Conservation (phyloP, 345 rosid species). For the Kandelia obovata region DNA sequence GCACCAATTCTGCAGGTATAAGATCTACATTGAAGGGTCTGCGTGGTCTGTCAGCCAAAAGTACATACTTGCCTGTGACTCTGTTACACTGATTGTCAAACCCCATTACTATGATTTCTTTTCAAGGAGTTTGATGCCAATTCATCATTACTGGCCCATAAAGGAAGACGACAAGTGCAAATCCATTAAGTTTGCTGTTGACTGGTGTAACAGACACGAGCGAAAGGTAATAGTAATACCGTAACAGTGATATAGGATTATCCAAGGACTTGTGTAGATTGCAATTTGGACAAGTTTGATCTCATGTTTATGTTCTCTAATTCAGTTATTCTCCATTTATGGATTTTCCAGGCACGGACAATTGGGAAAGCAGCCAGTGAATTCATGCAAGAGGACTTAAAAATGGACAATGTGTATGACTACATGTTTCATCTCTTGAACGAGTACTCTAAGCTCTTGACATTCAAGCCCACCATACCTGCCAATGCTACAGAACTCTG, state of each 20-base stretch:
- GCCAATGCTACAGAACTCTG: slow-evolving; percentile 18
- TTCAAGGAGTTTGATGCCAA: slow-evolving; percentile 22
- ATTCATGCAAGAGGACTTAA: slow-evolving; percentile 22
- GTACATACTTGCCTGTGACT: slow-evolving; percentile 32
- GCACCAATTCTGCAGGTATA: slow-evolving; percentile 21
- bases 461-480: slow-evolving; percentile 22
- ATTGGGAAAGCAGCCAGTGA: slow-evolving; percentile 29
- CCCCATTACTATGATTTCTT: slow-evolving; percentile 34
- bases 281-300: no score
- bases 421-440: slow-evolving; percentile 33
- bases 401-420: slow-evolving; percentile 31
- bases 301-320: not conserved
- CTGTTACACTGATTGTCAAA: slow-evolving; percentile 23
- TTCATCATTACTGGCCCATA: slow-evolving; percentile 27
- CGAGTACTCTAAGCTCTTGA: slow-evolving; percentile 27
- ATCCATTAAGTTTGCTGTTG: slow-evolving; percentile 33
- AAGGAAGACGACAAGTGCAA: slow-evolving; percentile 24
- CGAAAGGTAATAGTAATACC: slow-evolving; percentile 12
- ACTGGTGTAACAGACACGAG: slow-evolving; percentile 26
- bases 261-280: no score
- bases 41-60: slow-evolving; percentile 37
- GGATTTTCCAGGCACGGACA: slow-evolving; percentile 20
- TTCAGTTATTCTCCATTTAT: not conserved
- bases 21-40: slow-evolving; percentile 30
- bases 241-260: no score